These are phyloP conservation scores for Lachancea fermentati DNA, from an alignment of 805 yeast species.

Conservation along the genomic window DNA sequence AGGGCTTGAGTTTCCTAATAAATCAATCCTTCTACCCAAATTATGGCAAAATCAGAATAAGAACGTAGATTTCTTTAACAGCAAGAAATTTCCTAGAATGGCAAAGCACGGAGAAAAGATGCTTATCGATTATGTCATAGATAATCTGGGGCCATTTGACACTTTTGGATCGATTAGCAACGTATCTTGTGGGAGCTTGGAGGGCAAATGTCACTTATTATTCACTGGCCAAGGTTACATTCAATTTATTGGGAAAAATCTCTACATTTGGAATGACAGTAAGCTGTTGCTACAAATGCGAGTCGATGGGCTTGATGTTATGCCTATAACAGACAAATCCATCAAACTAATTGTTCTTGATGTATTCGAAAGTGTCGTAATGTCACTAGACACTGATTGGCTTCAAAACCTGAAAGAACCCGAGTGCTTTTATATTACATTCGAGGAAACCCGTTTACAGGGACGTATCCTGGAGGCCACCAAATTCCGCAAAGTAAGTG, in stretches of 20 bases:
- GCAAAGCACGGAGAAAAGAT: constrained; percentile 13
- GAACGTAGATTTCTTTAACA: constrained; percentile 15
- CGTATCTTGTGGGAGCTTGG: neutral
- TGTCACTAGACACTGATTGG: constrained; percentile 5
- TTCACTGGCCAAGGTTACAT: constrained; percentile 5
- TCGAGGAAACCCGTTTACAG: neutral
- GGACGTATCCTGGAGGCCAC: constrained; percentile 2
- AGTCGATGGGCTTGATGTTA: constrained; percentile 10
- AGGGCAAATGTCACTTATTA: neutral
- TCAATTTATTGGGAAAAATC: constrained; percentile 11
- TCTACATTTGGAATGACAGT: constrained; percentile 19
- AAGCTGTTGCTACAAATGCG: constrained; percentile 14
- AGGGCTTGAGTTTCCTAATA: too few relatives aligned
- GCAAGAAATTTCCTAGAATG: constrained; percentile 15
- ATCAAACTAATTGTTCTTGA: constrained; percentile 10
- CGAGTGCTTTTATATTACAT: neutral
- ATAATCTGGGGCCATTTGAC: constrained; percentile 9
- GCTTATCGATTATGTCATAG: constrained; percentile 12
- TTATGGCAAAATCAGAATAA: constrained; percentile 16
- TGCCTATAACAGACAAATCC: constrained; percentile 11
- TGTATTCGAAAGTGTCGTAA: constrained; percentile 1
- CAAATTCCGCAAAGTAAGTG: constrained; percentile 29
- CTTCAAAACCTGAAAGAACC: neutral
- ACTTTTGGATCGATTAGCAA: constrained; percentile 3
- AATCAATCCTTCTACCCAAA: too few relatives aligned